Percentiles rank a stretch among this genome's conserved stretches.
phyloP scores from a whole-genome alignment of 1,284 basidiomycete species.

The Ustilago vetiveriae region DNA sequence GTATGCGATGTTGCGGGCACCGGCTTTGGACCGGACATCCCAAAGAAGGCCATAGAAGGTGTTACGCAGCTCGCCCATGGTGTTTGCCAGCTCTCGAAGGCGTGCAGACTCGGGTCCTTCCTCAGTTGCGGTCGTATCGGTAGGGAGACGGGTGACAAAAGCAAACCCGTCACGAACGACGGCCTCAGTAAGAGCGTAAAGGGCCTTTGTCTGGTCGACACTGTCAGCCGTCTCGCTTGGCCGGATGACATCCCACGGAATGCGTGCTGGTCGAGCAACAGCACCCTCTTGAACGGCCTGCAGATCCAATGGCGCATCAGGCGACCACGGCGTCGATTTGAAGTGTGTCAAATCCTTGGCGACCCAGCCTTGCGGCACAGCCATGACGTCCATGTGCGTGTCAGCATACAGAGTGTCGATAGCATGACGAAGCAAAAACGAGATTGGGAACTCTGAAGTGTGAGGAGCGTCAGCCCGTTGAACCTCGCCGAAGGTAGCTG shows the following conservation, averaged over 20 bases:
- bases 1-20: conserved; percentile 89
- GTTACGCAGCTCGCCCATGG: conserved; percentile 77
- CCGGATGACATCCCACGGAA: conserved; percentile 41
- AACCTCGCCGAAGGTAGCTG: conserved; percentile 38
- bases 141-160: conserved; percentile 73
- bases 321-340: conserved; percentile 40
- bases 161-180: conserved; percentile 71
- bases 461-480: conserved; percentile 36
- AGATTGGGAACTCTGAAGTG: conserved; percentile 68
- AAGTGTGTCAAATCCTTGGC: conserved; percentile 52
- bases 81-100: conserved; percentile 62
- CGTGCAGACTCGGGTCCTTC: conserved; percentile 24
- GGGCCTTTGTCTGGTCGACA: conserved; percentile 44
- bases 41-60: conserved; percentile 92
- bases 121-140: conserved; percentile 64
- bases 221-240: conserved; percentile 11
- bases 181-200: conserved; percentile 58
- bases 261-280: conserved; percentile 73
- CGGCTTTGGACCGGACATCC: conserved; percentile 81
- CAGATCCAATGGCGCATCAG: conserved; percentile 9
- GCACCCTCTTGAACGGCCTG: conserved; percentile 10
- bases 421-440: conserved; percentile 69
- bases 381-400: conserved; percentile 59
- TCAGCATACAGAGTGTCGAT: conserved; percentile 66
- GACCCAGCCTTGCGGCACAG: conserved; percentile 55